Base-by-base conservation (phyloP, 1,284 basidiomycete species). In the Tremellales sp. region DNA sequence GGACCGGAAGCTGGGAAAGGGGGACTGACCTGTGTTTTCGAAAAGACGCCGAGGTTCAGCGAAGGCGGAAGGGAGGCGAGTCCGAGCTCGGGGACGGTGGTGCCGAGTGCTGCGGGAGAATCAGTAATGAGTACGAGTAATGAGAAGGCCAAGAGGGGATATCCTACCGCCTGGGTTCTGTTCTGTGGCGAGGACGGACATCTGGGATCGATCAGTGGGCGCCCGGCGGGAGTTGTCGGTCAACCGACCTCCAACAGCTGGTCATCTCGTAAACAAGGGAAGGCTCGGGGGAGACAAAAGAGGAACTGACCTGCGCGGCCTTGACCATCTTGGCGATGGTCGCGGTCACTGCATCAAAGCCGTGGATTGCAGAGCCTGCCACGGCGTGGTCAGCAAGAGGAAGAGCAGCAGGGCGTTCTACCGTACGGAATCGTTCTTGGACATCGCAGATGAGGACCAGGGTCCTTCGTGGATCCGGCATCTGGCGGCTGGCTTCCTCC, bases 391-490 rank as follows among this genome's bases (percentile, higher is more conserved):
- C 36, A 50, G 47, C 16, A 10, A 31, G 12, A 3, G 31, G 14
- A 32, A 21, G 5, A n/a, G 21, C 22, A 33, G 14, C 35, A 18
- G 14, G 18, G 27, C 14, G 8, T 12, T n/a, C 16, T n/a, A 3
- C 63, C 83, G 63, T 53, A 87, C 87, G 76, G 73, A 90, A 87
- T 48, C 79, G 78, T 13, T 79, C 77, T 71, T 90, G 87, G 1
- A 90, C 72, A 68, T 92, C 88, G 68, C 87, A 90, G 28, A 87
- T 73, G 48, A 91, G 78, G 73, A 92, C 81, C 24, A 84, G 66
- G 10, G 85, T 83, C 44, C 60, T 58, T 24, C 43, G 45, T 9
- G 61, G 63, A 53, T 60, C 52, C 5, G 25, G 19, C 36, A 38
- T 27, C n/a, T n/a, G n/a, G n/a, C n/a, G n/a, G n/a, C n/a, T n/a